Base-by-base conservation (phyloP, 208 protist species). In the Herpetomonas tarakana region DNA sequence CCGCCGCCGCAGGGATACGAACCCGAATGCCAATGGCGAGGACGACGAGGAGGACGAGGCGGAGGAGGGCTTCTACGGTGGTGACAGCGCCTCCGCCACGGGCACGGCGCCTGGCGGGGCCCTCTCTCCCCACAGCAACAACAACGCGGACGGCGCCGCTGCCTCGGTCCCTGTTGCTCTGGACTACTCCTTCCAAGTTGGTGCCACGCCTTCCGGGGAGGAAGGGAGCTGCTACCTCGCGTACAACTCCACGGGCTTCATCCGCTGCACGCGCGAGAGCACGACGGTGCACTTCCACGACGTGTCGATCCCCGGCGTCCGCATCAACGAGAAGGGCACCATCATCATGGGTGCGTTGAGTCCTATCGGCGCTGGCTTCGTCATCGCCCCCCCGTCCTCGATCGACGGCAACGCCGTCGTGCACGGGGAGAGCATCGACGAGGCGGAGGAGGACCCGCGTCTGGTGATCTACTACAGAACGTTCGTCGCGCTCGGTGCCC, bases 221-320 rank as follows among this genome's bases (percentile, higher is more conserved):
- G 85, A 82, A 38, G 81, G 75, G 52, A 83, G 71, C 55, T 91
- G 88, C 67, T 95, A 91, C 65, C 63, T 95, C 1, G 88, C 88
- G 22, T 95, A 95, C 71, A 95, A 95, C 70, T 74, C 82, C 11
- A 73, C 88, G 0, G 88, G 88, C 1, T 92, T 81, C 68, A 89
- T 95, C 56, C 81, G 78, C 60, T 63, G 61, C 69, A 78, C 73
- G 14, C 52, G 65, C 19, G 78, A 88, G 6, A 67, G 65, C 21
- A 88, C 81, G 3, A 86, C 72, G 0, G 68, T 95, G 25, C 78
- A 91, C 71, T 95, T 95, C 62, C 88, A 92, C 67, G 85, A 95
- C 56, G 83, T 92, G 25, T 78, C 81, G 21, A 52, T 74, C 38
- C 78, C 84, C 1, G 74, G 83, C 4, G 81, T 94, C 16, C 81